Percentiles rank a stretch among this genome's conserved stretches.
phyloP scores from a whole-genome alignment of 345 rosid species.

The Carallia brachiata region DNA sequence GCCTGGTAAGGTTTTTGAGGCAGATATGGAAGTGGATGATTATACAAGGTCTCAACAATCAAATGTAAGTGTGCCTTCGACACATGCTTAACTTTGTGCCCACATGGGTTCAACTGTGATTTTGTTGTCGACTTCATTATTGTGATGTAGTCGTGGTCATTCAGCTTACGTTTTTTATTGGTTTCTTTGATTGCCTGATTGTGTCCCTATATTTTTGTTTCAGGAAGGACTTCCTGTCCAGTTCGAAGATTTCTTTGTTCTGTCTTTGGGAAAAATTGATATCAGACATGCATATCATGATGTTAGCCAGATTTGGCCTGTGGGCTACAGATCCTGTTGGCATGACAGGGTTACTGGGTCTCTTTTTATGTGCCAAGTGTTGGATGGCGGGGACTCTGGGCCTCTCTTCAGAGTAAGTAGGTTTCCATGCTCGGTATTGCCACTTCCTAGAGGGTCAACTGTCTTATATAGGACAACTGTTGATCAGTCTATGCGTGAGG shows the following conservation, averaged over 20 bases:
- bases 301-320: constrained; percentile 58
- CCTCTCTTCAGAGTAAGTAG: constrained; percentile 85
- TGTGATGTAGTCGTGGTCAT: neutral
- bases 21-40: constrained; percentile 35
- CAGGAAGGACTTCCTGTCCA: constrained; percentile 84
- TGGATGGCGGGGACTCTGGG: constrained; percentile 80
- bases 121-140: neutral
- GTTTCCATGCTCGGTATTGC: constrained; percentile 62
- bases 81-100: neutral
- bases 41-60: constrained; percentile 34
- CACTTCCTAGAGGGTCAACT: constrained; percentile 63
- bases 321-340: constrained; percentile 94
- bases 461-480: constrained; percentile 43
- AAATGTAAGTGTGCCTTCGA: constrained; percentile 47
- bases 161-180: constrained; percentile 2
- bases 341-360: constrained; percentile 97
- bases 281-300: constrained; percentile 77
- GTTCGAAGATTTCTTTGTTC: constrained; percentile 88
- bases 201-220: constrained; percentile 26
- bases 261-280: constrained; percentile 78
- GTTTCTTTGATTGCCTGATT: constrained; percentile 20
- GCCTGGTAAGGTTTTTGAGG: constrained; percentile 43
- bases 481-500: constrained; percentile 31
- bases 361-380: constrained; percentile 73
- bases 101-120: neutral